Evolutionary conservation across 805 yeast species (phyloP), one percentile per base, ranked within the genome.

Genomic region (Teunomyces barrocoloradensis): DNA sequence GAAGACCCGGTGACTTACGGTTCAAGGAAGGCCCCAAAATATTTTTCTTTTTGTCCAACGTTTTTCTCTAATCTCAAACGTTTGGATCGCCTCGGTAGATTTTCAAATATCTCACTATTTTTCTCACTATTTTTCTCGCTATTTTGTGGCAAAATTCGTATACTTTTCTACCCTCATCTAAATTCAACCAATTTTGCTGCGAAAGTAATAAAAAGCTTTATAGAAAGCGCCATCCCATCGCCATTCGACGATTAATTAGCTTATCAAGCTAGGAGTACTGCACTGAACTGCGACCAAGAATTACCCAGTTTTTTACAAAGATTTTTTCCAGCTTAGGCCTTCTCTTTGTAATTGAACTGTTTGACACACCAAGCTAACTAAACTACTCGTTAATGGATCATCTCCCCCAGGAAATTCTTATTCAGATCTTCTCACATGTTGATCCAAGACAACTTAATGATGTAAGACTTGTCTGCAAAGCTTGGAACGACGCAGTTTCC

Each of bases 331-430:
- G 33, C 7, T n/a, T 7, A n/a, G 7, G 7, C 34, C 34, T 32
- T 18, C 9, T 32, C 34, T n/a, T n/a, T 32, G 15, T 13, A n/a
- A 11, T 32, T 15, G 34, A 32, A 32, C 34, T 13, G 18, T 13
- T 32, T 13, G 11, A 13, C 17, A 7, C 9, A 12, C 39, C 13
- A 35, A 25, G 7, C 3, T 6, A 35, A 11, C 15, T 6, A 18
- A 13, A 12, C n/a, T 34, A 3, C 32, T 12, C 6, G 41, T 15
- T 13, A 30, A 37, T 28, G 42, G 62, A 64, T 51, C 68, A 66
- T 15, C 59, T 79, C n/a, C 84, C 84, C 2, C 45, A 63, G 2
- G 85, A 80, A 53, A 49, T 79, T 1, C 58, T 80, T 44, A 69
- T 75, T 44, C 59, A 64, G 27, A 64, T 80, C 12, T 77, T 80